A percentile compares a stretch with the other conserved stretches of the same genome.
Evolutionary conservation across 257 asterid species (phyloP).

Genomic region (Penstemon eatonii): DNA sequence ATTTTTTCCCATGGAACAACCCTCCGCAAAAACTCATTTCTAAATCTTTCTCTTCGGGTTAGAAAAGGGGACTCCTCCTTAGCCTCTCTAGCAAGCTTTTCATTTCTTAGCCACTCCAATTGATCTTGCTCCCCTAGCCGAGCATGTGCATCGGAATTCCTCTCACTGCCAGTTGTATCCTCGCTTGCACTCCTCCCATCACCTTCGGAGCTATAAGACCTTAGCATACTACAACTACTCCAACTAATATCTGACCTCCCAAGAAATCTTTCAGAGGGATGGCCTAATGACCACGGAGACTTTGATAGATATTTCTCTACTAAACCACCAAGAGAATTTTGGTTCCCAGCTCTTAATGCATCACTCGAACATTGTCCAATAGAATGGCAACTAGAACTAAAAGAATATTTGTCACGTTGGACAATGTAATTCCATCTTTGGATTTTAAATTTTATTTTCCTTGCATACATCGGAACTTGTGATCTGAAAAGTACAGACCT

Average conservation of each 20-base stretch:
- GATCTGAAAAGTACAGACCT: slow-evolving; percentile 37
- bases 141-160: slow-evolving; percentile 70
- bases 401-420: slow-evolving; percentile 44
- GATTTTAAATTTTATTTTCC: slow-evolving; percentile 53
- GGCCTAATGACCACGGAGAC: slow-evolving; percentile 37
- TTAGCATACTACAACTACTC: slow-evolving; percentile 37
- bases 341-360: slow-evolving; percentile 33
- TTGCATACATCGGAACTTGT: slow-evolving; percentile 65
- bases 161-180: slow-evolving; percentile 39
- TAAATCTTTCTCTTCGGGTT: slow-evolving; percentile 68
- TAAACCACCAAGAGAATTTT: slow-evolving; percentile 30
- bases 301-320: slow-evolving; percentile 36
- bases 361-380: slow-evolving; percentile 40
- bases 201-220: slow-evolving; percentile 84
- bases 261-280: slow-evolving; percentile 40
- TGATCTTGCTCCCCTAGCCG: slow-evolving; percentile 92
- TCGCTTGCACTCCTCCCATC: slow-evolving; percentile 88
- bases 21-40: slow-evolving; percentile 77
- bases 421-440: slow-evolving; percentile 52
- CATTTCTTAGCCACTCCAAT: slow-evolving; percentile 83
- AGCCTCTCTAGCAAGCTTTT: slow-evolving; percentile 75
- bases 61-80: slow-evolving; percentile 88
- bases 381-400: slow-evolving; percentile 42
- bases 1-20: slow-evolving; percentile 94
- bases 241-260: slow-evolving; percentile 44